A percentile compares a stretch with the other conserved stretches of the same genome.
These are phyloP conservation scores for Sporisorium iseilematis-ciliati DNA, from an alignment of 1,284 basidiomycete genomes.

Conservation along the genomic window DNA sequence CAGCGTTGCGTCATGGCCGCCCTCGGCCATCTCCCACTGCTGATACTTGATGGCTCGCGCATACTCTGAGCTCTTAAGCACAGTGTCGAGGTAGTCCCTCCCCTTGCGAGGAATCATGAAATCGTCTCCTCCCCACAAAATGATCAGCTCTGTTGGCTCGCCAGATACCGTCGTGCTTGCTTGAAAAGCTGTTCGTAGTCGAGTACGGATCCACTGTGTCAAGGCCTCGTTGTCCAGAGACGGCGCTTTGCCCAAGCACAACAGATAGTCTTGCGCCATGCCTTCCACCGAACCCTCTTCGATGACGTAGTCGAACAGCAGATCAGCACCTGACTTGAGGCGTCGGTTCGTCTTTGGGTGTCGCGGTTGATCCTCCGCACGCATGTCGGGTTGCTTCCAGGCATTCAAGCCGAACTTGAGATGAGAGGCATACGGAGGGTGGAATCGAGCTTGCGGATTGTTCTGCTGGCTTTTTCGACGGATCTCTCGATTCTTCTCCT, in stretches of 20 bases:
- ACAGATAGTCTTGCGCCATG: conserved; percentile 27
- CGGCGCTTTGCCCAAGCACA: conserved; percentile 30
- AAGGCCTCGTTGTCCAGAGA: conserved; percentile 23
- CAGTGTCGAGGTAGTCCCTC: conserved; percentile 14
- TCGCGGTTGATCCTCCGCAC: background rate
- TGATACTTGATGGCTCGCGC: conserved; percentile 2
- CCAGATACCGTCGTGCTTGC: background rate
- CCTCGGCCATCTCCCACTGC: conserved; percentile 29
- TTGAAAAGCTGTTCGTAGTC: conserved; percentile 2
- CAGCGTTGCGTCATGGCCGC: conserved; percentile 28
- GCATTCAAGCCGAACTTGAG: conserved; percentile 24
- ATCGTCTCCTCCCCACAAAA: conserved; percentile 28
- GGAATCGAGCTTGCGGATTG: conserved; percentile 24
- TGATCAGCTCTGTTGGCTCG: conserved; percentile 11
- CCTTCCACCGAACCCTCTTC: conserved; percentile 27
- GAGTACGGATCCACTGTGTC: conserved; percentile 5
- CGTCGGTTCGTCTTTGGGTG: conserved; percentile 26
- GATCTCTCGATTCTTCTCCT: conserved; percentile 24
- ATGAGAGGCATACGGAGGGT: conserved; percentile 31
- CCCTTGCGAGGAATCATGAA: conserved; percentile 32
- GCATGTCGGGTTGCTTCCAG: conserved; percentile 18
- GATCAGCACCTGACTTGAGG: conserved; percentile 21
- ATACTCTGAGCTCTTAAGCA: background rate
- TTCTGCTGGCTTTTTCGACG: conserved; percentile 16
- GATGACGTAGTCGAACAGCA: conserved; percentile 29